Evolutionary conservation across 768 basidiomycete genomes (phyloP).

Genomic region (Saitozyma podzolica): DNA sequence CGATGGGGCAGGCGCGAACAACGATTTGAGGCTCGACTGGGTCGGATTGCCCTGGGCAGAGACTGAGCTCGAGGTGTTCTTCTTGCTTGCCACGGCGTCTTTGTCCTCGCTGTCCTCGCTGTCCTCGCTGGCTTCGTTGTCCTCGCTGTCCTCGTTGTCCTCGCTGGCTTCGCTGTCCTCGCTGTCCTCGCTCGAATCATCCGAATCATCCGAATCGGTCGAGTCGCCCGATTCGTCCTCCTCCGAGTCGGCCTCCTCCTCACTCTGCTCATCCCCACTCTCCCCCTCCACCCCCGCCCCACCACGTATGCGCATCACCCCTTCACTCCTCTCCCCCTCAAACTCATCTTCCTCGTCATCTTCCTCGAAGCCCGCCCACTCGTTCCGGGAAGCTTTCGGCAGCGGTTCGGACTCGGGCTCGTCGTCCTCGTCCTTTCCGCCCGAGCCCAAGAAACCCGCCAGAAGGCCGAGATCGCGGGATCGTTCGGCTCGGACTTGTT

Average conservation of each 20-base stretch:
- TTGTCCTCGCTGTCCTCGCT: slow-evolving; percentile 8
- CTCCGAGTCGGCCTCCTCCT: slow-evolving; percentile 1
- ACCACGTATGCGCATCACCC: slow-evolving; percentile 14
- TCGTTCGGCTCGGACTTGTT: slow-evolving; percentile 18
- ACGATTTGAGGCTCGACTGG: slow-evolving; percentile 19
- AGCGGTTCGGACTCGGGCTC: not conserved
- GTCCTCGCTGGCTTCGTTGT: slow-evolving; percentile 8
- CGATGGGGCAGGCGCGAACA: slow-evolving; percentile 22
- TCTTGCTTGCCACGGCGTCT: not conserved
- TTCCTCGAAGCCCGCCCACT: slow-evolving; percentile 14
- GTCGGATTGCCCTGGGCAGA: slow-evolving; percentile 7
- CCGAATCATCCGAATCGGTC: slow-evolving; percentile 4
- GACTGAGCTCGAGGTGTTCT: not conserved
- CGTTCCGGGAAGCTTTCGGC: slow-evolving; percentile 2
- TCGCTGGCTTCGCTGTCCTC: slow-evolving; percentile 8
- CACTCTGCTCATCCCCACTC: slow-evolving; percentile 13
- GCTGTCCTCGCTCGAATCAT: slow-evolving; percentile 8
- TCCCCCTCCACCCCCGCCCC: slow-evolving; percentile 7
- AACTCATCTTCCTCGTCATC: slow-evolving; percentile 9
- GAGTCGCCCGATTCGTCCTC: slow-evolving; percentile 10
- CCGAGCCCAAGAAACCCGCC: slow-evolving; percentile 6
- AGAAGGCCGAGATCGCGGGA: slow-evolving; percentile 12
- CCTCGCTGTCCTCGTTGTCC: slow-evolving; percentile 4
- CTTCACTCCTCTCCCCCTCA: slow-evolving; percentile 7
- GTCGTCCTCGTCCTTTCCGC: not conserved